Percentiles rank a stretch among this genome's conserved stretches.
phyloP scores from a whole-genome alignment of 495 filamentous ascomycete genomes.

The Usnea hakonensis region DNA sequence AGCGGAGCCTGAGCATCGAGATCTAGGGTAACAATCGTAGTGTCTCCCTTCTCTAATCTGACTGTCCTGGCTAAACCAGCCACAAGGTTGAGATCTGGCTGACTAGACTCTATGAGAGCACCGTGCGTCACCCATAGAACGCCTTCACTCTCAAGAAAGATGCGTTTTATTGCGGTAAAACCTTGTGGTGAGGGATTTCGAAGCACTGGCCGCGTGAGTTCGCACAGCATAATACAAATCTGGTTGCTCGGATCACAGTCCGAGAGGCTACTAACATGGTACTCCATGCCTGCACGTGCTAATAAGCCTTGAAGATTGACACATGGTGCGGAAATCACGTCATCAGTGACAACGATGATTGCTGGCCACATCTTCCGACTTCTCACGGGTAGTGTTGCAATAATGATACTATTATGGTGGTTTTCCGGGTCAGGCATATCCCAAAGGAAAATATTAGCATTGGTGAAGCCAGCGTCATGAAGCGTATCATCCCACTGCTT shows the following conservation, averaged over 20 bases:
- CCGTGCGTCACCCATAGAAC: conserved; percentile 36
- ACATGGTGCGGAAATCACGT: background rate
- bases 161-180: conserved; percentile 24
- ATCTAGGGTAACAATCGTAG: conserved; percentile 10
- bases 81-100: conserved; percentile 23
- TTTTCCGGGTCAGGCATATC: background rate
- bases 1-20: conserved; percentile 1
- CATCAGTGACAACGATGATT: conserved; percentile 2
- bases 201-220: conserved; percentile 8
- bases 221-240: background rate
- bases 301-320: background rate
- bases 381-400: background rate
- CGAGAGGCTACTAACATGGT: background rate
- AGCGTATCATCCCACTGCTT: conserved; percentile 16
- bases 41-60: conserved; percentile 7
- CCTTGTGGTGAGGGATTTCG: conserved; percentile 12
- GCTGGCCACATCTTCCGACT: background rate
- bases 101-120: conserved; percentile 25
- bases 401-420: conserved; percentile 1
- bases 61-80: conserved; percentile 27
- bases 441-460: background rate
- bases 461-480: conserved; percentile 13
- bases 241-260: background rate
- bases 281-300: background rate
- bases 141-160: conserved; percentile 23